These are phyloP conservation scores for Fusarium tanahbumbuense DNA, from an alignment of 2,329 filamentous ascomycete genomes.

Conservation along the genomic window DNA sequence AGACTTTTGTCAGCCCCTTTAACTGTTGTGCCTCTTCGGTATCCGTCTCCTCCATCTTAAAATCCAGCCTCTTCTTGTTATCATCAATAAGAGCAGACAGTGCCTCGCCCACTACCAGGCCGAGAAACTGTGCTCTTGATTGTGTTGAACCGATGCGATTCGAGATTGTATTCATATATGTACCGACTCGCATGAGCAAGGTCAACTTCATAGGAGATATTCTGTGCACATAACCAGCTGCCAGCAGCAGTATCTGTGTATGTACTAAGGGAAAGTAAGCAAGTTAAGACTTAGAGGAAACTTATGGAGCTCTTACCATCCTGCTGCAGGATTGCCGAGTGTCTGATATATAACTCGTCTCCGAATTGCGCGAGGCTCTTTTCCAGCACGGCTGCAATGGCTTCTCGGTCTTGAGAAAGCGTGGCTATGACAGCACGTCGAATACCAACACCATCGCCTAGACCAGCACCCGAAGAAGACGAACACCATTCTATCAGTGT, in stretches of 20 bases:
- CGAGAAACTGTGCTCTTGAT: conserved; percentile 79
- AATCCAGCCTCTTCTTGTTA: conserved; percentile 79
- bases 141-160: conserved; percentile 86
- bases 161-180: conserved; percentile 83
- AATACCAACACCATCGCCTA: conserved; percentile 72
- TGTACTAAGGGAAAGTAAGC: conserved; percentile 68
- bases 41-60: conserved; percentile 83
- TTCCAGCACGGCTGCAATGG: conserved; percentile 69
- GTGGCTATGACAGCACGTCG: conserved; percentile 73
- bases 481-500: conserved; percentile 74
- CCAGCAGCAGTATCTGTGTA: conserved; percentile 80
- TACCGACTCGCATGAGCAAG: conserved; percentile 75
- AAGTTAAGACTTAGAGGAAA: neutral
- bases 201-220: conserved; percentile 73
- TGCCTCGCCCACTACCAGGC: conserved; percentile 86
- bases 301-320: conserved; percentile 69
- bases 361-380: conserved; percentile 80
- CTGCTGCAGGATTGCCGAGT: conserved; percentile 86
- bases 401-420: conserved; percentile 63
- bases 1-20: conserved; percentile 70
- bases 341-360: conserved; percentile 86
- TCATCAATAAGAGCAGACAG: conserved; percentile 73
- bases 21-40: conserved; percentile 81
- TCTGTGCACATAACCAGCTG: conserved; percentile 80
- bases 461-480: conserved; percentile 70